Evolutionary conservation across 208 protist species (phyloP), one percentile per base, ranked within the genome.

Genomic region (Trypanosoma avium): DNA sequence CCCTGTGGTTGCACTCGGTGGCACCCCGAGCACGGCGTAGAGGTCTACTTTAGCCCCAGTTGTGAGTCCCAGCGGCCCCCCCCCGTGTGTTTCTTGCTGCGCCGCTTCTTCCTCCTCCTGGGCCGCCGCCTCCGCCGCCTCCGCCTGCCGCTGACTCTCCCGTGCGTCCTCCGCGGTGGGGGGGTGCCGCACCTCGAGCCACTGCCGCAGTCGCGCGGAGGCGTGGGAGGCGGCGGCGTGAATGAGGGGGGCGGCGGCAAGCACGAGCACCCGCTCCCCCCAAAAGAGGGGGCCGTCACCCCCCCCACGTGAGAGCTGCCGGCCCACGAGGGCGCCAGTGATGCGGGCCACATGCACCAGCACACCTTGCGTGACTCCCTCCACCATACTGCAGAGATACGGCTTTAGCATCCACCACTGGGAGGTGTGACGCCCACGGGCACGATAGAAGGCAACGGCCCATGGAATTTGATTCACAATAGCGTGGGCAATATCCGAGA

Each of bases 1-100:
- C 22, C 62, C 70, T 15, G 26, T 55, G 53, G 61, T 76, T 29
- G 86, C 84, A 32, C 71, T 78, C 36, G 63, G 67, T 5, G 60
- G 32, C 17, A 95, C 83, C 7, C 81, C 79, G 15, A 95, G 61
- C 35, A 90, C 72, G 9, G 61, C 64, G 53, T 95, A 92, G 50
- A 79, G 77, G 67, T 86, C 71, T 17, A 35, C 24, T 43, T 7
- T 12, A 6, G 21, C n/a, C 2, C 27, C 29, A 19, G 0, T 13
- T 3, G 22, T 58, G 2, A 5, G 4, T n/a, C 52, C 33, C 52
- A 30, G 17, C 4, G 52, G 19, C 9, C 17, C 36, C 6, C 10
- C 19, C 8, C 13, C 49, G 33, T 32, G n/a, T 57, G 35, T 21
- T 2, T n/a, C 42, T 24, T 32, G 8, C 13, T 27, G 2, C 15